Evolutionary conservation across 106 monocot genomes (phyloP).

Genomic region (Vanilla planifolia): DNA sequence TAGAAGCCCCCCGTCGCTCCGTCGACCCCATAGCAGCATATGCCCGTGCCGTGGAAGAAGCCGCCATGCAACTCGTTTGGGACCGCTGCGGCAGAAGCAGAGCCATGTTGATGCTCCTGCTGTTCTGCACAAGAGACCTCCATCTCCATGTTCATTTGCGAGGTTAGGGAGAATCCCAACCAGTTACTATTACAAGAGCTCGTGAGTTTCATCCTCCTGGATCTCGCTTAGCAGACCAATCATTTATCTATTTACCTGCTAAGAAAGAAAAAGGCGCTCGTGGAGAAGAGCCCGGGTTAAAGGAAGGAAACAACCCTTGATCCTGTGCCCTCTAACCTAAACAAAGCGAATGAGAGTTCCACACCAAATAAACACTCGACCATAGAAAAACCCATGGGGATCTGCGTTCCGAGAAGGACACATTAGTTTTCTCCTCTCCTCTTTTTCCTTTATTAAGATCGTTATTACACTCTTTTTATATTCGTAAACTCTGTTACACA

Average conservation of each 20-base stretch:
- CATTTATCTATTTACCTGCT: too few species aligned
- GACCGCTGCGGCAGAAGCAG: conserved; percentile 15
- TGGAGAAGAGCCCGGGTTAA: too few species aligned
- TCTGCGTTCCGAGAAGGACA: conserved; percentile 65
- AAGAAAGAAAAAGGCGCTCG: too few species aligned
- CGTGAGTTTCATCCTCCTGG: conserved; percentile 56
- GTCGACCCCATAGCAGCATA: conserved; percentile 62
- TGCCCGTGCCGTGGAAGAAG: conserved; percentile 46
- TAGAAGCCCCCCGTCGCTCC: conserved; percentile 34
- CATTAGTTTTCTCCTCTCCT: conserved; percentile 23
- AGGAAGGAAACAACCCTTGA: conserved; percentile 1
- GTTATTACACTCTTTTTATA: too few species aligned
- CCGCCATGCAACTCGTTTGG: conserved; percentile 23
- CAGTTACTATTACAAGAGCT: conserved; percentile 45
- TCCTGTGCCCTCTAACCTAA: conserved; percentile 54
- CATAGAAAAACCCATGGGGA: conserved; percentile 62
- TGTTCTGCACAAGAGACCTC: conserved; percentile 46
- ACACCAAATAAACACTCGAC: conserved; percentile 23
- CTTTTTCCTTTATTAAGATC: too few species aligned
- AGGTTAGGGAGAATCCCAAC: conserved; percentile 93
- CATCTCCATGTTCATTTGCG: conserved; percentile 82
- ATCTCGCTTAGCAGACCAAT: neutral
- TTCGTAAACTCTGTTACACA: too few species aligned
- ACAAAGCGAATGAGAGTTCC: conserved; percentile 59
- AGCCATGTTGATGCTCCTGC: conserved; percentile 30